Base-by-base conservation (phyloP, 495 filamentous ascomycete species). In the Viridothelium virens region DNA sequence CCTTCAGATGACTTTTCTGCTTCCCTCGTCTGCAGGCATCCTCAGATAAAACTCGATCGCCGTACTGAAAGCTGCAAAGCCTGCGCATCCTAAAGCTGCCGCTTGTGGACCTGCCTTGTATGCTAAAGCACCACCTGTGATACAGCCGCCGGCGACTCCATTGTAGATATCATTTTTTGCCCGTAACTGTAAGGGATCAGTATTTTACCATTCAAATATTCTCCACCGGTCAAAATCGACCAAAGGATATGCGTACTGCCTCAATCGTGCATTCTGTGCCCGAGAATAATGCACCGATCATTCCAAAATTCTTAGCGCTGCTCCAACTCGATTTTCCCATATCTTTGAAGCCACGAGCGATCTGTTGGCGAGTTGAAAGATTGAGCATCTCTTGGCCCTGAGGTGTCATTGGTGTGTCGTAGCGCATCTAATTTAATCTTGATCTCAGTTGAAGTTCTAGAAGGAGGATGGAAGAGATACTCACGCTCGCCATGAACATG, bases 211-310 rank as follows among this genome's bases (percentile, higher is more conserved):
- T 53, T 18, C 5, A 53, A 18, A 1, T 25, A 25, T 18, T 53
- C 25, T 18, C 7, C 5, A 18, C 5, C n/a, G 2, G 2, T 5
- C 53, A 9, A 59, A 3, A 11, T 4, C 31, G 31, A 18, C 5
- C 3, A 38, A 56, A n/a, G 31, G 31, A 59, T 63, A 46, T 7
- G 41, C 41, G 1, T 12, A 85, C 79, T 0, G 91, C 92, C 74
- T 97, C 95, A 68, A 98, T 92, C 63, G 89, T 91, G 79, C 94
- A 98, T 79, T 98, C 94, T 12, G 92, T 96, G 33, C 94, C 95
- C 16, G 85, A 81, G 78, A 93, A 98, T 9, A 97, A 83, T 0
- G 91, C 89, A 62, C 94, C 94, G 56, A 98, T 88, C 56, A 89
- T 84, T 36, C 89, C 95, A 78, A 98, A 98, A 77, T 96, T 97